Base-by-base conservation (phyloP, 1,139 yeast species). In the Hansenula lynferdii region DNA sequence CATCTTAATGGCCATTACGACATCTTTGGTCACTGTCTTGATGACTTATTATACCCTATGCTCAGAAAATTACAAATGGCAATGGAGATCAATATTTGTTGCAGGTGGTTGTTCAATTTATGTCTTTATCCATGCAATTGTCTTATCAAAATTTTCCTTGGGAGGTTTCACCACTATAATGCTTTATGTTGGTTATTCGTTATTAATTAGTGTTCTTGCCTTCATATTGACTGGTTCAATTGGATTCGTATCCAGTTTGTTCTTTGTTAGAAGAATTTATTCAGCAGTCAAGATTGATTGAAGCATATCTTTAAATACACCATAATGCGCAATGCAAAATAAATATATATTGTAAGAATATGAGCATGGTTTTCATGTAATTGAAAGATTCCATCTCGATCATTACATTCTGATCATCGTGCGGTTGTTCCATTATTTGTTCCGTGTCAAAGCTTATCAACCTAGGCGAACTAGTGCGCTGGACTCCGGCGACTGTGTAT, bases 11-110 rank as follows among this genome's bases (percentile, higher is more conserved):
- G 67, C 86, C 14, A 57, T 85, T 53, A 89, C 97, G 10, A 84
- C 96, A 8, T 72, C 85, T 16, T 71, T 92, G 46, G 89, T 89
- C 32, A 82, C 96, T 0, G 68, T 89, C 17, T 69, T 92, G 52
- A 75, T 89, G 67, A 77, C 85, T 28, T 92, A 92, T 64, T 85
- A 85, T 67, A 75, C 90, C 10, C 72, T 94, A 48, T 87, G 96
- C 57, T 70, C 89, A 33, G 98, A 92, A 59, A 86, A 92, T 62
- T 90, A 94, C 69, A 79, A 80, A 61, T 92, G 99, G 99, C 97
- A 89, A 58, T 92, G 98, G 98, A 80, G 90, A 60, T 78, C 96
- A 9, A 71, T 90, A 53, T 75, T 83, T 54, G 74, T 89, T 43
- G 94, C 96, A 22, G 97, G 96, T 37, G 95, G 97, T 21, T 83